These are phyloP conservation scores for Myxozyma vanderwaltii DNA, from an alignment of 805 yeast species.

Conservation along the genomic window DNA sequence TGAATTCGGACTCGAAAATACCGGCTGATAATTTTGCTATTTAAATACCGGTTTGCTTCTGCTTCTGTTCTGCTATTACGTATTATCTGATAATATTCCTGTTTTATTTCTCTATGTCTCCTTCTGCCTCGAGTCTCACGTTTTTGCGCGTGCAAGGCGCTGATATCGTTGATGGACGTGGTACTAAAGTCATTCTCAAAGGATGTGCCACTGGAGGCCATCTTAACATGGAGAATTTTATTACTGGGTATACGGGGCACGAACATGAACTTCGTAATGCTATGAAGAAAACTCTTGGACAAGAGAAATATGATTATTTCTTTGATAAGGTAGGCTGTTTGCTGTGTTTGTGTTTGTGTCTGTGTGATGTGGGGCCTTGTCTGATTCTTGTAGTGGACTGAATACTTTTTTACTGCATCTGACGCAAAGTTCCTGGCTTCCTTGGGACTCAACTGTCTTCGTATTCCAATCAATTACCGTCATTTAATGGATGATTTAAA, in stretches of 20 bases:
- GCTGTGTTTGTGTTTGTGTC: slow-evolving; percentile 53
- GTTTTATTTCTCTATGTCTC: neutral
- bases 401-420: slow-evolving; percentile 54
- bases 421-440: slow-evolving; percentile 52
- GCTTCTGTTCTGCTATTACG: too few relatives aligned
- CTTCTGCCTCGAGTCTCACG: neutral
- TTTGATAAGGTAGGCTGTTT: slow-evolving; percentile 43
- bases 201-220: slow-evolving; percentile 50
- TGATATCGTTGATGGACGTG: slow-evolving; percentile 51
- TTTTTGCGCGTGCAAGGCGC: slow-evolving; percentile 50
- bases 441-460: slow-evolving; percentile 50
- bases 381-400: slow-evolving; percentile 29
- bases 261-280: slow-evolving; percentile 55
- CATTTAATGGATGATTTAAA: slow-evolving; percentile 54
- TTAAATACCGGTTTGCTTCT: too few relatives aligned
- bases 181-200: slow-evolving; percentile 47
- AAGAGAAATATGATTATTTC: slow-evolving; percentile 53
- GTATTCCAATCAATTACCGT: slow-evolving; percentile 57
- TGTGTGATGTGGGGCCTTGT: slow-evolving; percentile 35
- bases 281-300: slow-evolving; percentile 47
- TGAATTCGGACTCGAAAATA: too few relatives aligned
- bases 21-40: too few relatives aligned
- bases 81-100: too few relatives aligned
- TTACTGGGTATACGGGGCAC: slow-evolving; percentile 58
- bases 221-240: slow-evolving; percentile 57